Percentiles rank a stretch among this genome's conserved stretches.
Evolutionary conservation across 2,329 filamentous ascomycete species (phyloP).

Genomic region (Reticulascus tulasneorum): DNA sequence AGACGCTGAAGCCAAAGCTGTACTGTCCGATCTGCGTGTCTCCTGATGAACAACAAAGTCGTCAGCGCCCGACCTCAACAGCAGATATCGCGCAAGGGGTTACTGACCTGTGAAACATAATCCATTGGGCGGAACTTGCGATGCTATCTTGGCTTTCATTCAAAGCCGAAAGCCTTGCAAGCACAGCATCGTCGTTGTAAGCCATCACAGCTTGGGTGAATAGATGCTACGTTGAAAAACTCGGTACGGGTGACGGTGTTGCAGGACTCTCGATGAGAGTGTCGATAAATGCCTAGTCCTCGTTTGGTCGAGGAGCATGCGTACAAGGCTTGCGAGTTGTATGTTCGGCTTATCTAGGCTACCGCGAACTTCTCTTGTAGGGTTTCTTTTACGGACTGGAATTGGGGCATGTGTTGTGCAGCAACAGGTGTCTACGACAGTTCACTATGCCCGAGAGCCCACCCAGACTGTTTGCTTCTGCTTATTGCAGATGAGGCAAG

Average conservation of each 20-base stretch:
- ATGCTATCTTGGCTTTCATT: conserved; percentile 99
- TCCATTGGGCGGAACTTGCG: conserved; percentile 95
- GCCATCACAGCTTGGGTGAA: conserved; percentile 60
- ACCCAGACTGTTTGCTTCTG: no score
- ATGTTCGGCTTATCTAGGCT: no score
- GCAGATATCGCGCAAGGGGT: background rate
- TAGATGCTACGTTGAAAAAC: no score
- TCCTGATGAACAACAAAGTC: conserved; percentile 47
- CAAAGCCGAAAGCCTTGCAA: conserved; percentile 88
- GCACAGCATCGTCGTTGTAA: conserved; percentile 92
- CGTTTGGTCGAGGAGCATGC: background rate
- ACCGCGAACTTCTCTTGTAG: no score
- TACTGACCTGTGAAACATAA: conserved; percentile 92
- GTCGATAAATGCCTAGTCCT: background rate
- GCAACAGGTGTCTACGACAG: no score
- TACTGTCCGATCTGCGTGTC: conserved; percentile 87
- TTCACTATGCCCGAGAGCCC: no score
- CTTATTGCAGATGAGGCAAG: no score
- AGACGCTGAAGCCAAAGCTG: conserved; percentile 88
- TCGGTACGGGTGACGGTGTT: no score
- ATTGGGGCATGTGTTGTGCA: no score
- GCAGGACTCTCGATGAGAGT: background rate
- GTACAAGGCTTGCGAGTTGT: background rate
- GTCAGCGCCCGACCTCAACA: no score
- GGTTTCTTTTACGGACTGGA: no score